phyloP scores from a whole-genome alignment of 1,284 basidiomycete genomes.

The Amylostereum areolatum region DNA sequence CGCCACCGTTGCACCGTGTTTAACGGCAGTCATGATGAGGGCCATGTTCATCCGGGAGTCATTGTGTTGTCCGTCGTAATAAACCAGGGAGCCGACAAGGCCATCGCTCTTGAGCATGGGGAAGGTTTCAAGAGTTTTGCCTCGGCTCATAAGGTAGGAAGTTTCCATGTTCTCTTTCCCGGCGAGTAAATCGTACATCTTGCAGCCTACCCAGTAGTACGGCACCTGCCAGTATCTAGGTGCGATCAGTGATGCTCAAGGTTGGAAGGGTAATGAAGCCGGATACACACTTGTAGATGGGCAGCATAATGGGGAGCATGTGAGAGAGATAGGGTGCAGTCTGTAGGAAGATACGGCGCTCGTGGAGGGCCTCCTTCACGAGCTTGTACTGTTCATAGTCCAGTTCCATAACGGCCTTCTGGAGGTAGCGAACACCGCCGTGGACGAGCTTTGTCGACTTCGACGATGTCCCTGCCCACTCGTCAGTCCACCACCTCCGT shows the following conservation, averaged over 20 bases:
- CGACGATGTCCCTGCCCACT: constrained; percentile 78
- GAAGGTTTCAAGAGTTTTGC: constrained; percentile 90
- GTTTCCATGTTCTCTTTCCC: constrained; percentile 97
- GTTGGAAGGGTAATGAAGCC: neutral
- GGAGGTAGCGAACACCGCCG: constrained; percentile 95
- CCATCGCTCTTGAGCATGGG: constrained; percentile 95
- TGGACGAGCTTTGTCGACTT: constrained; percentile 98
- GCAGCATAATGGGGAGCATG: constrained; percentile 94
- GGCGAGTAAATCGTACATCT: constrained; percentile 94
- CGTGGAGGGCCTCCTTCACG: constrained; percentile 89
- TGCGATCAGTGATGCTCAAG: neutral
- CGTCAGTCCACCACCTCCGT: too few species aligned
- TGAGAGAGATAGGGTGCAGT: constrained; percentile 92
- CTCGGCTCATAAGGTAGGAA: constrained; percentile 91
- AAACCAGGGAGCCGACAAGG: constrained; percentile 91
- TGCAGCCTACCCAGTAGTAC: constrained; percentile 94
- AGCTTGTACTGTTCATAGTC: constrained; percentile 98
- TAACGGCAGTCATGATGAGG: constrained; percentile 89
- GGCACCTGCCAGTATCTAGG: constrained; percentile 92
- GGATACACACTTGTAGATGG: constrained; percentile 72
- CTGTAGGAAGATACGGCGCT: constrained; percentile 90
- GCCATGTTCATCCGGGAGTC: constrained; percentile 98
- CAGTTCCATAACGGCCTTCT: constrained; percentile 93
- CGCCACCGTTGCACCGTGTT: constrained; percentile 83
- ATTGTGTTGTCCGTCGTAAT: constrained; percentile 99